These are phyloP conservation scores for Phytophthora cactorum DNA, from an alignment of 352 stramenopile species.

Conservation along the genomic window DNA sequence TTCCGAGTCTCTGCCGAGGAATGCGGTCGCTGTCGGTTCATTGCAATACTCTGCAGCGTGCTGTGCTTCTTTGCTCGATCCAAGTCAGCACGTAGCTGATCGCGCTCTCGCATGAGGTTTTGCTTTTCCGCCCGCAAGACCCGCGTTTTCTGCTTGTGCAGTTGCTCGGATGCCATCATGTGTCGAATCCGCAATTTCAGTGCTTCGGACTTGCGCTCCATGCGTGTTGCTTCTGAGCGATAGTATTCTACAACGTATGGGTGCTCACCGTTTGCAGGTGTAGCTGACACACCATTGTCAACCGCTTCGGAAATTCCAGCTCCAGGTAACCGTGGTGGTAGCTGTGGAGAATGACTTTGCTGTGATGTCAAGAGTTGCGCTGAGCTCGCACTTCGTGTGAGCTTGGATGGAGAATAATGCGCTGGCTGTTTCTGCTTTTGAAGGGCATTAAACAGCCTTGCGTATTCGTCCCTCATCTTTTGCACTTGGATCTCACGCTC, in stretches of 20 bases:
- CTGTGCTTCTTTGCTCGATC: conserved; percentile 40
- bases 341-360: conserved; percentile 2
- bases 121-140: conserved; percentile 53
- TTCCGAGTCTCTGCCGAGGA: conserved; percentile 13
- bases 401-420: conserved; percentile 29
- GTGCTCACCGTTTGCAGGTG: conserved; percentile 51
- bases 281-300: conserved; percentile 9
- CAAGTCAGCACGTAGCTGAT: conserved; percentile 53
- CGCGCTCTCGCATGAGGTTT: conserved; percentile 53
- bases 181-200: conserved; percentile 78
- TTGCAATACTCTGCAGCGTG: conserved; percentile 28
- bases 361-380: conserved; percentile 21
- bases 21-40: conserved; percentile 19
- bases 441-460: conserved; percentile 68
- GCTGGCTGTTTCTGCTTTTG: conserved; percentile 65
- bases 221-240: conserved; percentile 51
- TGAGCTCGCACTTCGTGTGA: conserved; percentile 24
- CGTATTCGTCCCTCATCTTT: conserved; percentile 78
- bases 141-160: conserved; percentile 75
- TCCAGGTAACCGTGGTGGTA: conserved; percentile 2
- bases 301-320: neutral
- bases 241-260: conserved; percentile 76
- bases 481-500: conserved; percentile 56
- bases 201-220: conserved; percentile 63
- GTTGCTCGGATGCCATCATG: conserved; percentile 82